Evolutionary conservation across 2,329 filamentous ascomycete genomes (phyloP).

Genomic region (Claviceps purpurea): DNA sequence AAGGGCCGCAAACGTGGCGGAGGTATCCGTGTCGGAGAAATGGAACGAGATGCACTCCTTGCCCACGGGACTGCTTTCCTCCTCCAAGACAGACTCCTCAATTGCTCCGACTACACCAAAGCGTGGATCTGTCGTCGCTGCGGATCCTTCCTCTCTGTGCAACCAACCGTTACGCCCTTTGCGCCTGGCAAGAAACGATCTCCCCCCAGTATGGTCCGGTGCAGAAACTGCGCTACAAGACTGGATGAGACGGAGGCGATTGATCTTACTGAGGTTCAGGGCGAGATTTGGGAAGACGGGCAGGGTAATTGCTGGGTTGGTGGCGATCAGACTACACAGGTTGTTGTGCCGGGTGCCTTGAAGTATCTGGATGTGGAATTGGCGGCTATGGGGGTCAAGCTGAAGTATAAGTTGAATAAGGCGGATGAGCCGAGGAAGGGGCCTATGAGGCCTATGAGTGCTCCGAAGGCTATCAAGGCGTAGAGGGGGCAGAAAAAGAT

Average conservation of each 20-base stretch:
- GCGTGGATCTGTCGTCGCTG: conserved; percentile 83
- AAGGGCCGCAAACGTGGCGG: conserved; percentile 93
- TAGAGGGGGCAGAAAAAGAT: background rate
- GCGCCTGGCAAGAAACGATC: conserved; percentile 48
- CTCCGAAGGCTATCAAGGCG: conserved; percentile 6
- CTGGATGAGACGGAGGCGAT: conserved; percentile 45
- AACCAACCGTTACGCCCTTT: conserved; percentile 60
- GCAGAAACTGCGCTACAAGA: conserved; percentile 59
- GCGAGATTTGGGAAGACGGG: conserved; percentile 87
- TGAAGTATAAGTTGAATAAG: conserved; percentile 61
- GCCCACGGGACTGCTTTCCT: conserved; percentile 93
- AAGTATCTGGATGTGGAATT: conserved; percentile 91
- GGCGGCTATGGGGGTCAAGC: conserved; percentile 87
- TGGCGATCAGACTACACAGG: conserved; percentile 78
- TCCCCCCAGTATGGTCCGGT: conserved; percentile 58
- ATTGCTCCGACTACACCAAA: conserved; percentile 87
- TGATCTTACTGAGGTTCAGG: conserved; percentile 42
- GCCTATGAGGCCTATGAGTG: conserved; percentile 28
- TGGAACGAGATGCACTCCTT: conserved; percentile 92
- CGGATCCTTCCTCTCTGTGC: conserved; percentile 80
- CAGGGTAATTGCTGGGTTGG: conserved; percentile 73
- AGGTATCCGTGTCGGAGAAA: conserved; percentile 97
- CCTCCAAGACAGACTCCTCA: conserved; percentile 87
- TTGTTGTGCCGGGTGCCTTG: conserved; percentile 85
- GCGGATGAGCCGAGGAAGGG: conserved; percentile 52